A percentile compares a stretch with the other conserved stretches of the same genome.
These are phyloP conservation scores for Elasticomyces elasticus DNA, from an alignment of 495 filamentous ascomycete species.

Conservation along the genomic window DNA sequence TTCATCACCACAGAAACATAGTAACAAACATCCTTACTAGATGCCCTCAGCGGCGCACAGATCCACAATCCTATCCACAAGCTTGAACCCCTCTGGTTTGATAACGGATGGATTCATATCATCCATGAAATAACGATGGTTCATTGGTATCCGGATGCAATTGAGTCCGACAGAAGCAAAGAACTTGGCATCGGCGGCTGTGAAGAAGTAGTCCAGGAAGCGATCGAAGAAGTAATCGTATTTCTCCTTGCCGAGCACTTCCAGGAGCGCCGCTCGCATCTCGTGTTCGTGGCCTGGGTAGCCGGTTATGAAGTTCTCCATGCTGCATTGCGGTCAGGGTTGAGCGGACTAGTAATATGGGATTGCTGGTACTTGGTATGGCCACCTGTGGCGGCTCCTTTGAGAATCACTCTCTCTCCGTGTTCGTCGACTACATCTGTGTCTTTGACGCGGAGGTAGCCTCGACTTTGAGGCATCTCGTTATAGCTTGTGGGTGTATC, in stretches of 20 bases:
- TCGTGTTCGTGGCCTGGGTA: constrained; percentile 51
- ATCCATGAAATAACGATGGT: constrained; percentile 56
- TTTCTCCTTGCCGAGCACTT: constrained; percentile 42
- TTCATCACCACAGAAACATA: neutral
- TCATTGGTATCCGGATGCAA: constrained; percentile 55
- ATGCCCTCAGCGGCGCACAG: constrained; percentile 47
- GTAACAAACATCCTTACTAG: no score
- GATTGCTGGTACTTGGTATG: constrained; percentile 29
- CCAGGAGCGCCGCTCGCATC: constrained; percentile 45
- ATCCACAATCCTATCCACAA: constrained; percentile 50
- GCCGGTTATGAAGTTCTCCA: constrained; percentile 61
- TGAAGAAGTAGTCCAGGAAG: constrained; percentile 57
- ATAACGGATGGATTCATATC: constrained; percentile 51
- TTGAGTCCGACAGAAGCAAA: constrained; percentile 49
- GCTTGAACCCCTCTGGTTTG: constrained; percentile 48
- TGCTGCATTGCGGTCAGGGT: constrained; percentile 7
- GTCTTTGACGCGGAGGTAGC: constrained; percentile 38
- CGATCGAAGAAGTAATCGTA: constrained; percentile 40
- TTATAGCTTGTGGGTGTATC: no score
- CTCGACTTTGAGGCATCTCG: constrained; percentile 6
- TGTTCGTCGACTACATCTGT: constrained; percentile 38
- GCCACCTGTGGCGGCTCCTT: constrained; percentile 42
- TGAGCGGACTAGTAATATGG: neutral
- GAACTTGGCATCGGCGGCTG: constrained; percentile 49
- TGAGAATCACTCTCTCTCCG: constrained; percentile 40